These are phyloP conservation scores for Ganoderma sp. DNA, from an alignment of 1,284 basidiomycete species.

Conservation along the genomic window DNA sequence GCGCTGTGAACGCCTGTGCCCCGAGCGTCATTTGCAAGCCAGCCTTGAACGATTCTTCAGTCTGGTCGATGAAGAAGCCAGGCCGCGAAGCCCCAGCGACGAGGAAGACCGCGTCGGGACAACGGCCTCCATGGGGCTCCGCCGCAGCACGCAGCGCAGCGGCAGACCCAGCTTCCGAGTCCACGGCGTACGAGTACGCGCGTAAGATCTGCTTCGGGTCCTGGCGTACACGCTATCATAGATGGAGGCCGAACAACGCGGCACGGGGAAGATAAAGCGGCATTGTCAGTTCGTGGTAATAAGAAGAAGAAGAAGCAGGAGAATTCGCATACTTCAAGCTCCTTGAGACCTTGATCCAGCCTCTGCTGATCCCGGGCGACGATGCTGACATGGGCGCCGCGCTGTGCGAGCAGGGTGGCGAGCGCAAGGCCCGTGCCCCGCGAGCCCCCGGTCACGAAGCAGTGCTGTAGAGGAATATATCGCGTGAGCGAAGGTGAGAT, in stretches of 20 bases:
- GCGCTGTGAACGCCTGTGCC: slow-evolving; percentile 80
- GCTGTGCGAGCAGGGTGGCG: slow-evolving; percentile 67
- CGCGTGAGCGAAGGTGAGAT: neutral
- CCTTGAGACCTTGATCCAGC: slow-evolving; percentile 61
- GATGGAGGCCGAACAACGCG: no score
- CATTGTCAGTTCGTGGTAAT: no score
- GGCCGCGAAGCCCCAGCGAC: slow-evolving; percentile 79
- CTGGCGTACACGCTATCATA: slow-evolving; percentile 50
- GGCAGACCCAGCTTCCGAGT: slow-evolving; percentile 51
- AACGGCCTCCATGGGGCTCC: slow-evolving; percentile 53
- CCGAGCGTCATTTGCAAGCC: slow-evolving; percentile 72
- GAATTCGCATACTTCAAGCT: slow-evolving; percentile 62
- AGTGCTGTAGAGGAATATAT: slow-evolving; percentile 53
- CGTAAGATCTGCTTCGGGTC: slow-evolving; percentile 62
- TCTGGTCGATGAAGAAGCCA: slow-evolving; percentile 75
- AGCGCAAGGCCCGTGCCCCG: slow-evolving; percentile 80
- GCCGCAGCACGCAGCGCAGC: slow-evolving; percentile 69
- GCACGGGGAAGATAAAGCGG: no score
- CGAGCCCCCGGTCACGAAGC: slow-evolving; percentile 83
- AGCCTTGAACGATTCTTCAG: slow-evolving; percentile 60
- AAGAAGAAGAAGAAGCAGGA: neutral
- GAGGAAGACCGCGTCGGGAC: slow-evolving; percentile 78
- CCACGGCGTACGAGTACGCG: slow-evolving; percentile 68
- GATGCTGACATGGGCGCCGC: slow-evolving; percentile 83
- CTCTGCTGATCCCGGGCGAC: slow-evolving; percentile 74